Evolutionary conservation across 2,329 filamentous ascomycete genomes (phyloP), one percentile per base, ranked within the genome.

Genomic region (Botrytis aclada): DNA sequence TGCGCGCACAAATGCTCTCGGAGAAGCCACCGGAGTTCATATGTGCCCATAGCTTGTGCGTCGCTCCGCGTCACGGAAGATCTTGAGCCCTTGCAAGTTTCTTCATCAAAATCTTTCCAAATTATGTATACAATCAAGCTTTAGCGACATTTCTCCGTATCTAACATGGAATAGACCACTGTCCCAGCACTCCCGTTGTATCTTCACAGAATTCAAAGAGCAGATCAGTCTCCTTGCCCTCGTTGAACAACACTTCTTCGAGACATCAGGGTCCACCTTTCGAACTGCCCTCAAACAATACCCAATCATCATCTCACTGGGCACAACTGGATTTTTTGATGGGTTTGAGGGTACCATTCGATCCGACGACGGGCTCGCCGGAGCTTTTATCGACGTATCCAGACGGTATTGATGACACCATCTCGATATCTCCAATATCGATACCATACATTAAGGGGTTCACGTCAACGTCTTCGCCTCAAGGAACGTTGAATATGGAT

Each of bases 401-500:
- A 1, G 0, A 14, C 3, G 47, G 10, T 51, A 51, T 51, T 4
- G 3, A 61, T 25, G 32, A 25, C 10, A 37, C 20, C 5, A 20
- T 47, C 3, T 34, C 62, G 1, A 14, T 34, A 25, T 22, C 62
- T 16, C n/a, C 22, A 4, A 3, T 3, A 3, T 3, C 29, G 12
- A 20, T 62, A 29, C 25, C 12, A 9, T 12, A 37, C 34, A 6
- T 16, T 22, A 14, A 4, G 47, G 25, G 25, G 25, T 0, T 51
- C 4, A 0, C 12, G 4, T 16, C 47, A 54, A n/a, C 47, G 25
- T 54, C 47, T 16, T 54, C 47, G 25, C 0, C 47, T 54, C 47
- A 54, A 54, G 5, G 12, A n/a, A n/a, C 0, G 0, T n/a, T n/a
- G 0, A 16, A 16, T n/a, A 3, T 14, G 7, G 47, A 54, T 54